Conservation (phyloP, 2,329 filamentous ascomycete species). For the Claviceps humidiphila region DNA sequence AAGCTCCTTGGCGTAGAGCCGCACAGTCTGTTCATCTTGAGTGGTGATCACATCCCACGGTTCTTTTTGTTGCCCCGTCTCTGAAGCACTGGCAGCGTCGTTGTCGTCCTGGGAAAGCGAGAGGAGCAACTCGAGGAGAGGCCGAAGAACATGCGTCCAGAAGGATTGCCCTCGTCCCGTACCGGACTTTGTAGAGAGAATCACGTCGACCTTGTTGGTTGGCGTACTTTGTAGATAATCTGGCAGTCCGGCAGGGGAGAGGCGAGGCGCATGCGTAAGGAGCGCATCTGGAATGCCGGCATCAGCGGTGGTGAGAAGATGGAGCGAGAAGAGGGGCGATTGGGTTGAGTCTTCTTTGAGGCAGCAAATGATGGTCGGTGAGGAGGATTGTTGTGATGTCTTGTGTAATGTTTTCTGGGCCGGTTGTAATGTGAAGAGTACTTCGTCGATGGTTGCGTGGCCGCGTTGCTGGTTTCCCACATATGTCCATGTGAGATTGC, state of each 20-base stretch:
- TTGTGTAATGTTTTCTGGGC: neutral
- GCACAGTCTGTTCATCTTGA: slow-evolving; percentile 47
- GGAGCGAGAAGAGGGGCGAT: slow-evolving; percentile 12
- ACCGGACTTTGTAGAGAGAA: slow-evolving; percentile 57
- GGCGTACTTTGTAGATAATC: slow-evolving; percentile 17
- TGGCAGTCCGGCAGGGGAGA: slow-evolving; percentile 21
- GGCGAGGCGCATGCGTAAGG: slow-evolving; percentile 20
- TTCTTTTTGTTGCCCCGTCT: neutral
- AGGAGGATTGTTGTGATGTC: neutral
- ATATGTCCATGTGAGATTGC: slow-evolving; percentile 16
- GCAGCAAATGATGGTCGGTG: slow-evolving; percentile 20
- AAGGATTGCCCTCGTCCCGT: slow-evolving; percentile 41
- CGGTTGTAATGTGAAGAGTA: slow-evolving; percentile 16
- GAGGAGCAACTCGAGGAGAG: slow-evolving; percentile 34
- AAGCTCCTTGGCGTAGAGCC: slow-evolving; percentile 40
- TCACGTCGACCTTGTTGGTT: slow-evolving; percentile 37
- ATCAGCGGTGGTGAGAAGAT: slow-evolving; percentile 16
- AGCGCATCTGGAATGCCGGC: slow-evolving; percentile 19
- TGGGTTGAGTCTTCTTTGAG: slow-evolving; percentile 22
- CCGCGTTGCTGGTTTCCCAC: slow-evolving; percentile 7
- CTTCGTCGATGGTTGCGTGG: slow-evolving; percentile 11
- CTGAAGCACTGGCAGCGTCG: neutral
- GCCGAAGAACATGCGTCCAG: slow-evolving; percentile 41
- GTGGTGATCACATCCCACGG: slow-evolving; percentile 42
- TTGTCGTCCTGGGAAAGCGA: slow-evolving; percentile 24